Base-by-base conservation (phyloP, 805 yeast species). In the Ogataea ganodermae region DNA sequence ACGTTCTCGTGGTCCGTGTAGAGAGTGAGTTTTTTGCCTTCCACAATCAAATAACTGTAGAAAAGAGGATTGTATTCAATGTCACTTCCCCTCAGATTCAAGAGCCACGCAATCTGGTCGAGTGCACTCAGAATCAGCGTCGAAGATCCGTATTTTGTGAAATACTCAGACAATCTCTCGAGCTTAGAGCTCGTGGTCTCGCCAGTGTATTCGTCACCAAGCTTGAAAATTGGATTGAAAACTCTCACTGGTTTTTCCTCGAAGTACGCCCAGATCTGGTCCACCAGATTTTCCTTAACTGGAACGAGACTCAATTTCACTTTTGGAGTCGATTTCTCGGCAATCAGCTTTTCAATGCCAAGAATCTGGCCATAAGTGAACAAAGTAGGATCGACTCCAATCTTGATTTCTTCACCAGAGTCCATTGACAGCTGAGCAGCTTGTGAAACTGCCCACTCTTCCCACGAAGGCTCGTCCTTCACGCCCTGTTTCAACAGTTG, bases 81-180 rank as follows among this genome's bases (percentile, higher is more conserved):
- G 59, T 79, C 84, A 42, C 63, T 53, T 33, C 74, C 73, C 53
- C 99, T 80, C 46, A 92, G 69, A 61, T 92, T 92, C 61, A 90
- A 77, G 35, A 90, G 68, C 97, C 97, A 91, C 6, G 96, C 94
- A 52, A 90, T 80, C 56, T 91, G 96, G 69, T 92, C 97, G 44
- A 91, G 68, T 4, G 80, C 73, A 46, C 74, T 68, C 6, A 78
- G 63, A 9, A 79, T 70, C 44, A 69, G 32, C 1, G 64, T 55
- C 6, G 55, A 42, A 12, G 59, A 53, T 2, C 56, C 57, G 44
- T 55, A 48, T 24, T 61, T 69, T 66, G 65, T 46, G 45, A 59
- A 58, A 59, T 81, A 65, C 9, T 61, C 49, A 39, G 72, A 51
- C 24, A 84, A 68, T 46, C 77, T 75, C 1, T 59, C 59, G 33